Percentiles rank a stretch among this genome's conserved stretches.
phyloP scores from a whole-genome alignment of 1,284 basidiomycete genomes.

The Mycena citricolor region DNA sequence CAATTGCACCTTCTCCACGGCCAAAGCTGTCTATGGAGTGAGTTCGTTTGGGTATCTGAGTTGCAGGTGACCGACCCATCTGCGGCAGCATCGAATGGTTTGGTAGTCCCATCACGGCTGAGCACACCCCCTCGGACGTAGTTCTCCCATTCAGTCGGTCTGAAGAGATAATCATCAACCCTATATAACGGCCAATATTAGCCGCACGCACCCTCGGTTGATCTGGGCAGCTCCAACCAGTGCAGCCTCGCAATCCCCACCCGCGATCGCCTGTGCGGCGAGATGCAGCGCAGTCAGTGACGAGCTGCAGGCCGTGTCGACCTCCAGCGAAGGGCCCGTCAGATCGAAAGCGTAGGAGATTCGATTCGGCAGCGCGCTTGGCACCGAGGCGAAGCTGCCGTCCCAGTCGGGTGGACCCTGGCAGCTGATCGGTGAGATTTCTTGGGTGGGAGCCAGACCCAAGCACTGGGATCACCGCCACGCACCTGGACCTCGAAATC shows the following conservation, averaged over 20 bases:
- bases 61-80: background rate
- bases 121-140: background rate
- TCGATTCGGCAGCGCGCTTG: slow-evolving; percentile 44
- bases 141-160: slow-evolving; percentile 2
- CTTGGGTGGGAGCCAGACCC: too few species aligned
- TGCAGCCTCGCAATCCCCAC: slow-evolving; percentile 49
- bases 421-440: slow-evolving; percentile 10
- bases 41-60: background rate
- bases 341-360: slow-evolving; percentile 51
- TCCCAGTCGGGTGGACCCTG: slow-evolving; percentile 38
- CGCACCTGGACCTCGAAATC: background rate
- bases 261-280: slow-evolving; percentile 43
- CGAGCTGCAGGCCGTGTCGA: slow-evolving; percentile 53
- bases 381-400: slow-evolving; percentile 37
- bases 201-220: slow-evolving; percentile 35
- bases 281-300: slow-evolving; percentile 46
- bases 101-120: background rate
- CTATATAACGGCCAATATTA: slow-evolving; percentile 1
- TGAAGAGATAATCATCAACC: background rate
- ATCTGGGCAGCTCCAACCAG: slow-evolving; percentile 46
- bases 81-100: slow-evolving; percentile 2
- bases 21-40: slow-evolving; percentile 27
- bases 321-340: slow-evolving; percentile 43
- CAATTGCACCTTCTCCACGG: slow-evolving; percentile 33
- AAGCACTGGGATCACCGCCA: too few species aligned